A percentile compares a stretch with the other conserved stretches of the same genome.
Conservation (phyloP, 805 yeast species). For the Candida bentonensis region DNA sequence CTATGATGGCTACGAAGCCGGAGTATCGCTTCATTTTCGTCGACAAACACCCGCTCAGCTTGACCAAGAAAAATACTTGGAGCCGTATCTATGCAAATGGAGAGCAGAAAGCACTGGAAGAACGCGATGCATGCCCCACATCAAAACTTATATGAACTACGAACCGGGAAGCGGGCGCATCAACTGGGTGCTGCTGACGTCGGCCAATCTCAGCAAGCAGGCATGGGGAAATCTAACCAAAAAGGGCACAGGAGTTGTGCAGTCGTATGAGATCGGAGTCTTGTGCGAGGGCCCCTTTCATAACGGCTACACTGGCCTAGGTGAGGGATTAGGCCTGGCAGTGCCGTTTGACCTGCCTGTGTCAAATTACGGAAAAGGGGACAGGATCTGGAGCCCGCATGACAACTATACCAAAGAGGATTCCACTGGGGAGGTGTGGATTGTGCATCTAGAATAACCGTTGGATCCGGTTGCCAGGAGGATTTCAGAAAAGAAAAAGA, state of each 20-base stretch:
- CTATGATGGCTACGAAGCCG: constrained; percentile 33
- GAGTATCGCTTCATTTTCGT: constrained; percentile 36
- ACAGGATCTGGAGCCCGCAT: constrained; percentile 33
- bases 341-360: constrained; percentile 46
- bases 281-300: constrained; percentile 13
- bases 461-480: too few species aligned
- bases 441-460: background rate
- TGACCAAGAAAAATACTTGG: constrained; percentile 29
- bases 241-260: constrained; percentile 14
- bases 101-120: constrained; percentile 17
- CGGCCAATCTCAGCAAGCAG: constrained; percentile 59
- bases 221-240: constrained; percentile 58
- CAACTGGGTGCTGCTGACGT: constrained; percentile 55
- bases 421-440: constrained; percentile 1
- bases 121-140: constrained; percentile 41
- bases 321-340: constrained; percentile 21
- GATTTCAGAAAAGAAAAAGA: too few species aligned
- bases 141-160: constrained; percentile 49
- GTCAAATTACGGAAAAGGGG: constrained; percentile 23
- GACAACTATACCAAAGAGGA: constrained; percentile 4
- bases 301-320: constrained; percentile 1
- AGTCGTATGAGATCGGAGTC: constrained; percentile 43
- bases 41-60: constrained; percentile 14
- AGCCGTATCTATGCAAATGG: constrained; percentile 36
- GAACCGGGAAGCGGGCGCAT: constrained; percentile 18